Evolutionary conservation across 352 stramenopile species (phyloP).

Genomic region (Phytopythium cucurbitacearum): DNA sequence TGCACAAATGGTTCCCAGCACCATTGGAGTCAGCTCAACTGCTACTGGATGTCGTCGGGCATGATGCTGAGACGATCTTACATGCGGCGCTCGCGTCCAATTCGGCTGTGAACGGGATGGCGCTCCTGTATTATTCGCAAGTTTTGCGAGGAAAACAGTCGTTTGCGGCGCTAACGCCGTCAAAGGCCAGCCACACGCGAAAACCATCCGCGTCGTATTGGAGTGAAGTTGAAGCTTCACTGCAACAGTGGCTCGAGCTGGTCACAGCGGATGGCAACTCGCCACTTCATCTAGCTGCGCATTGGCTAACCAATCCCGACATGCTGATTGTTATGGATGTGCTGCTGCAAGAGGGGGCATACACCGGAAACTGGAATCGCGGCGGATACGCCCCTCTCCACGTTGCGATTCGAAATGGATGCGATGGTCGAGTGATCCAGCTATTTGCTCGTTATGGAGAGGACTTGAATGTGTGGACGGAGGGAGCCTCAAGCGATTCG

Average conservation of each 20-base stretch:
- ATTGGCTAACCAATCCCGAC: conserved; percentile 20
- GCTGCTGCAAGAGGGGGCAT: conserved; percentile 37
- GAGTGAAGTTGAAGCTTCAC: not conserved
- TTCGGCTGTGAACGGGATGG: conserved; percentile 31
- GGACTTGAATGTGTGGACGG: conserved; percentile 63
- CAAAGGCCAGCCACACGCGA: not conserved
- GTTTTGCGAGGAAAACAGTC: conserved; percentile 7
- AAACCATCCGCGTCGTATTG: not conserved
- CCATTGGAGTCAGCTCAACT: conserved; percentile 10
- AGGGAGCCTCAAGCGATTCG: conserved; percentile 20
- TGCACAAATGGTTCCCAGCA: conserved; percentile 12
- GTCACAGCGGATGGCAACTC: conserved; percentile 24
- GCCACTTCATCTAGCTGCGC: conserved; percentile 49
- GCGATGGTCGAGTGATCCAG: conserved; percentile 36
- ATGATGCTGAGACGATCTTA: conserved; percentile 29
- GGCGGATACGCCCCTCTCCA: conserved; percentile 48
- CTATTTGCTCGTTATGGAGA: conserved; percentile 40
- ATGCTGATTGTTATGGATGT: conserved; percentile 39
- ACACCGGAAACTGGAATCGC: conserved; percentile 49
- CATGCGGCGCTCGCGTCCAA: conserved; percentile 38
- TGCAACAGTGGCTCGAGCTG: conserved; percentile 4
- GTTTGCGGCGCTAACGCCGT: not conserved
- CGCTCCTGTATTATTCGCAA: conserved; percentile 31
- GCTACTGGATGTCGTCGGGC: conserved; percentile 18
- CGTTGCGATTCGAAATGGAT: conserved; percentile 36